A percentile compares a stretch with the other conserved stretches of the same genome.
Conservation (phyloP, 805 yeast genomes). For the Isabelozyma heimii region DNA sequence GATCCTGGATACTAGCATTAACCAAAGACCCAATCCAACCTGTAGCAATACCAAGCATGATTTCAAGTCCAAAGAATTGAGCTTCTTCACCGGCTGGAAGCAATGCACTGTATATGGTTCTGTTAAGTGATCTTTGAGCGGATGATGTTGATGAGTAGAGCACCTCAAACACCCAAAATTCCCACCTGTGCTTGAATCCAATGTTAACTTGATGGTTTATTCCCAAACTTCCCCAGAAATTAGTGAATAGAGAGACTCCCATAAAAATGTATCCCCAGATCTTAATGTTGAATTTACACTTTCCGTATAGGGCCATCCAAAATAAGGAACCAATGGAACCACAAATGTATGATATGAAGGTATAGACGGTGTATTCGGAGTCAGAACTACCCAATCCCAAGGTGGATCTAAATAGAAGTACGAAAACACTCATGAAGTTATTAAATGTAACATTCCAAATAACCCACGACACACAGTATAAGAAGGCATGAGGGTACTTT, state of each 20-base stretch:
- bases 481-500: slow-evolving; percentile 31
- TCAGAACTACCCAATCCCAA: slow-evolving; percentile 37
- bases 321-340: slow-evolving; percentile 31
- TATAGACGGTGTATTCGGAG: slow-evolving; percentile 37
- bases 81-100: slow-evolving; percentile 43
- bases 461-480: slow-evolving; percentile 39
- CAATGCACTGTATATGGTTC: slow-evolving; percentile 34
- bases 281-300: slow-evolving; percentile 20
- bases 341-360: slow-evolving; percentile 33
- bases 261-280: slow-evolving; percentile 35
- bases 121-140: slow-evolving; percentile 33
- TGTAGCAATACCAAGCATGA: slow-evolving; percentile 38
- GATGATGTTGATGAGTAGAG: slow-evolving; percentile 33
- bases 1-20: slow-evolving; percentile 38
- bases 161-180: slow-evolving; percentile 41
- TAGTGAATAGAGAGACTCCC: slow-evolving; percentile 24
- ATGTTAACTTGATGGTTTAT: slow-evolving; percentile 19
- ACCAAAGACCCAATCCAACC: slow-evolving; percentile 42
- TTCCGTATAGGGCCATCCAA: slow-evolving; percentile 37
- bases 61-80: slow-evolving; percentile 40
- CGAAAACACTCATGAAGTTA: slow-evolving; percentile 34
- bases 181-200: slow-evolving; percentile 42
- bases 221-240: slow-evolving; percentile 41
- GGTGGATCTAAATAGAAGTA: slow-evolving; percentile 36
- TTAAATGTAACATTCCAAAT: slow-evolving; percentile 37